Percentiles rank a stretch among this genome's conserved stretches.
These are phyloP conservation scores for Aspergillus ostianus DNA, from an alignment of 495 filamentous ascomycete genomes.

Conservation along the genomic window DNA sequence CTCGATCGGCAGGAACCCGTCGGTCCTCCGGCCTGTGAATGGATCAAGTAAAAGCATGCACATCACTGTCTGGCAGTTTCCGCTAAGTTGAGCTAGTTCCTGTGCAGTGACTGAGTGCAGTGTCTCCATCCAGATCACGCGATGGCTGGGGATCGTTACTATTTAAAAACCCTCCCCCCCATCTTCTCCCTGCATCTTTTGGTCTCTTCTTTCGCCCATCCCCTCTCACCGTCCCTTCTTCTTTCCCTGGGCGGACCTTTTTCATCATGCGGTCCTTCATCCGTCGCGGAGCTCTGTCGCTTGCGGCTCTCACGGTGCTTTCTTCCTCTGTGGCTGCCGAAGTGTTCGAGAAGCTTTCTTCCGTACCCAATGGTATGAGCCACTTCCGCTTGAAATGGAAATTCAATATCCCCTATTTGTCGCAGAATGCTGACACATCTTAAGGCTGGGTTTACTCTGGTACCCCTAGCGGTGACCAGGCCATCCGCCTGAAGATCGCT, in stretches of 20 bases:
- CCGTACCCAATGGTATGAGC: slow-evolving; percentile 36
- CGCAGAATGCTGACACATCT: slow-evolving; percentile 1
- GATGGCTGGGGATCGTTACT: background rate
- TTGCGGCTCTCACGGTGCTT: slow-evolving; percentile 40
- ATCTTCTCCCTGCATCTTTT: background rate
- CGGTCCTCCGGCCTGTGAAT: background rate
- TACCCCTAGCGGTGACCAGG: slow-evolving; percentile 29
- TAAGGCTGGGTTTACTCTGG: slow-evolving; percentile 39
- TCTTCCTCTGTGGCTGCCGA: slow-evolving; percentile 33
- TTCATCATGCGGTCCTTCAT: slow-evolving; percentile 32
- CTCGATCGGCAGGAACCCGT: background rate
- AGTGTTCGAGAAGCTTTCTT: slow-evolving; percentile 37
- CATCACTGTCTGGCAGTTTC: background rate
- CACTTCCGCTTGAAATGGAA: background rate
- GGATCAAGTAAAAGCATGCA: too few species aligned
- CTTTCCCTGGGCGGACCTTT: background rate
- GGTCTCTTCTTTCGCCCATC: background rate
- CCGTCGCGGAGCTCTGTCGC: slow-evolving; percentile 36
- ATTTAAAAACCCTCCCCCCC: background rate
- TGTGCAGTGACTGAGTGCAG: background rate
- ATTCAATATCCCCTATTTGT: slow-evolving; percentile 22
- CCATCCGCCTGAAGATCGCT: slow-evolving; percentile 46
- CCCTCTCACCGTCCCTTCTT: background rate
- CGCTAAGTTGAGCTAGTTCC: background rate
- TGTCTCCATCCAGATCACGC: background rate